These are phyloP conservation scores for Penicillium crystallinum DNA, from an alignment of 495 filamentous ascomycete genomes.

Conservation along the genomic window DNA sequence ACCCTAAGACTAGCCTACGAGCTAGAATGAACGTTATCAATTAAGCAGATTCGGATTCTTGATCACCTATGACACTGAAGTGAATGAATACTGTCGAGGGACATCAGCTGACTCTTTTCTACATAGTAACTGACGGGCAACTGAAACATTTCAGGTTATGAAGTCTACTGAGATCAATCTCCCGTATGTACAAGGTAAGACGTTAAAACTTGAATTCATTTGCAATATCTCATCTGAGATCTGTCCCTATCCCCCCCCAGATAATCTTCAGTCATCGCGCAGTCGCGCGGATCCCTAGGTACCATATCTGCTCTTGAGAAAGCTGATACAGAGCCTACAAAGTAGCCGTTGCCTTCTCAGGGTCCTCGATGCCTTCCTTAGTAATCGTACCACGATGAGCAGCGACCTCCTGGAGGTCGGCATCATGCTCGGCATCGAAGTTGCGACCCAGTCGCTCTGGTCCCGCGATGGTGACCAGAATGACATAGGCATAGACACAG, in stretches of 20 bases:
- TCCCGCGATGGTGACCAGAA: slow-evolving; percentile 68
- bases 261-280: neutral
- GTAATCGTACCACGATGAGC: slow-evolving; percentile 8
- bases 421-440: slow-evolving; percentile 63
- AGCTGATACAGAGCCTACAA: neutral
- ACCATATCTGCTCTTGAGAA: neutral
- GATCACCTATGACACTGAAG: neutral
- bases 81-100: neutral
- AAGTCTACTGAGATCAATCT: neutral
- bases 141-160: neutral
- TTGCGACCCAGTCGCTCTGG: slow-evolving; percentile 65
- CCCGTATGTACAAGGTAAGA: neutral
- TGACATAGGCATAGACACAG: slow-evolving; percentile 80
- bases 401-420: slow-evolving; percentile 52
- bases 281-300: neutral
- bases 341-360: slow-evolving; percentile 12
- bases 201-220: neutral
- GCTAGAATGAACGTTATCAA: slow-evolving; percentile 8
- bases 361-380: slow-evolving; percentile 2
- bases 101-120: neutral
- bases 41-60: slow-evolving; percentile 21
- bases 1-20: slow-evolving; percentile 8
- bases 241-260: neutral
- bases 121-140: neutral
- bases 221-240: neutral